phyloP scores from a whole-genome alignment of 257 asterid species.

The Solanum paucissectum region DNA sequence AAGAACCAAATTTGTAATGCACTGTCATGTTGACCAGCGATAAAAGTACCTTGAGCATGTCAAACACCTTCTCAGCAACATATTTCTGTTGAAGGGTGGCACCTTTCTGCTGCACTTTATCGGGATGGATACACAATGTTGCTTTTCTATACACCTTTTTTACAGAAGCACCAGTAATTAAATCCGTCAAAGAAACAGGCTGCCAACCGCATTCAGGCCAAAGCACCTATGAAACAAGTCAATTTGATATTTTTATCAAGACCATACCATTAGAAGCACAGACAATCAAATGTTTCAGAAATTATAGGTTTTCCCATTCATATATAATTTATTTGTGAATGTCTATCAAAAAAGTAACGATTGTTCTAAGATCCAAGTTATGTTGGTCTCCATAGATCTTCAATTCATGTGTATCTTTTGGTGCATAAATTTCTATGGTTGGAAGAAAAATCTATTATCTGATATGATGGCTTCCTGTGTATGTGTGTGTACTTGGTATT shows the following conservation, averaged over 20 bases:
- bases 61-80: slow-evolving; percentile 96
- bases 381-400: neutral
- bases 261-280: neutral
- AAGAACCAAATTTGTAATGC: neutral
- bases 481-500: too few relatives aligned
- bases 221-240: slow-evolving; percentile 51
- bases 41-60: slow-evolving; percentile 77
- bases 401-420: neutral
- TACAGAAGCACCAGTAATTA: slow-evolving; percentile 82
- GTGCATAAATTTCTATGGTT: neutral
- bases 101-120: slow-evolving; percentile 99
- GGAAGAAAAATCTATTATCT: neutral
- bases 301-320: neutral
- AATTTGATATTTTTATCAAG: neutral
- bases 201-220: slow-evolving; percentile 99
- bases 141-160: slow-evolving; percentile 93
- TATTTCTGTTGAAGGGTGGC: slow-evolving; percentile 95
- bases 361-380: neutral
- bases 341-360: neutral
- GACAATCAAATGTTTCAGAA: neutral
- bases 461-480: neutral
- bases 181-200: slow-evolving; percentile 94
- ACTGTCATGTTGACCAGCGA: neutral
- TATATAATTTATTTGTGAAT: neutral
- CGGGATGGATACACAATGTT: slow-evolving; percentile 96